phyloP scores from a whole-genome alignment of 306 rosid species.

The Sphenostylis stenocarpa region DNA sequence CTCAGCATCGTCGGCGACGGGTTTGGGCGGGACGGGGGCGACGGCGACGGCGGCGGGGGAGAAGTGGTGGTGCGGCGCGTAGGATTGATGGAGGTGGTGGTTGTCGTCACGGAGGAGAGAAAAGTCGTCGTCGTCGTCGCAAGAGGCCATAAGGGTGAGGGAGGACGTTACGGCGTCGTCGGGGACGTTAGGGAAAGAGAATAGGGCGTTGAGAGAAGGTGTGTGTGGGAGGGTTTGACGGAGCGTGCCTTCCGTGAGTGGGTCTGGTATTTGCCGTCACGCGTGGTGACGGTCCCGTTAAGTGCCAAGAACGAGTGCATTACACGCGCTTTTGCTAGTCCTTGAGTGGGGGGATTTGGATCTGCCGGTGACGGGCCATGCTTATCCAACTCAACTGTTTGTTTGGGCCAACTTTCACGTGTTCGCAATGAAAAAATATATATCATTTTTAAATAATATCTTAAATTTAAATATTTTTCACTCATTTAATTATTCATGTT shows the following conservation, averaged over 20 bases:
- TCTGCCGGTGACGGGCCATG: conserved; percentile 3
- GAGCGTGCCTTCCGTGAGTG: conserved; percentile 57
- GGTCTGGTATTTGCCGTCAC: conserved; percentile 52
- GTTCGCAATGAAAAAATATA: not conserved
- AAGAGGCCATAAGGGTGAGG: conserved; percentile 62
- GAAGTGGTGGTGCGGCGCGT: conserved; percentile 61
- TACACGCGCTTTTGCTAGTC: conserved; percentile 30
- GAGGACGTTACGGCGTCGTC: conserved; percentile 67
- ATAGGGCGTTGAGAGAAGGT: conserved; percentile 21
- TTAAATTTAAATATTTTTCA: too few species aligned
- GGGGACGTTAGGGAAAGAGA: conserved; percentile 66
- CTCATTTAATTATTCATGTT: too few species aligned
- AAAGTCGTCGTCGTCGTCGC: conserved; percentile 92
- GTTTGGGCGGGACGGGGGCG: conserved; percentile 44
- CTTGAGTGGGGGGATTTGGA: not conserved
- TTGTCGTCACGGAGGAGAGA: conserved; percentile 79
- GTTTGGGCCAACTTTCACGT: not conserved
- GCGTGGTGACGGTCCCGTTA: conserved; percentile 83
- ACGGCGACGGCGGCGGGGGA: conserved; percentile 36
- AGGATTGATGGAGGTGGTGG: conserved; percentile 58
- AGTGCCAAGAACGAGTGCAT: conserved; percentile 37
- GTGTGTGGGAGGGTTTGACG: conserved; percentile 54
- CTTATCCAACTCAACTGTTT: not conserved
- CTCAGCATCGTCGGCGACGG: conserved; percentile 46
- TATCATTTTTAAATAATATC: not conserved